Evolutionary conservation across 768 basidiomycete species (phyloP).

Genomic region (Dioszegia hungarica): DNA sequence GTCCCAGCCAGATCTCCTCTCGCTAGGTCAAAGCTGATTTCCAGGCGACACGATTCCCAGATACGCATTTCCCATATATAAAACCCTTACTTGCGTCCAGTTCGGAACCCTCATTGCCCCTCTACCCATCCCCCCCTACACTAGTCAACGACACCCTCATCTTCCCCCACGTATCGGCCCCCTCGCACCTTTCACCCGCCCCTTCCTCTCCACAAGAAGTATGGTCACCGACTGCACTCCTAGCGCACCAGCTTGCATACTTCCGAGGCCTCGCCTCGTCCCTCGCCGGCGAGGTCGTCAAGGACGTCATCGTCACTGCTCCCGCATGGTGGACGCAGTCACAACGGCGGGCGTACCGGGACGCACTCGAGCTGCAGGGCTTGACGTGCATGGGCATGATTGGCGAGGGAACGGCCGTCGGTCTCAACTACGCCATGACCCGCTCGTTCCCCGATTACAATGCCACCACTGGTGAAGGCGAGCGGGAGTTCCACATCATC

Average conservation of each 20-base stretch:
- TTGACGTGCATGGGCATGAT: constrained; percentile 75
- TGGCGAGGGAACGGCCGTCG: constrained; percentile 77
- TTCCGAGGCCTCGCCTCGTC: constrained; percentile 80
- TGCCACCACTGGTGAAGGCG: constrained; percentile 43
- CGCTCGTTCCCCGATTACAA: constrained; percentile 63
- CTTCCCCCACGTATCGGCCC: constrained; percentile 40
- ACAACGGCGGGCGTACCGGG: constrained; percentile 84
- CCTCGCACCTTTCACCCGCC: constrained; percentile 27
- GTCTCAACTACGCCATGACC: constrained; percentile 97
- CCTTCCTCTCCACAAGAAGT: constrained; percentile 42
- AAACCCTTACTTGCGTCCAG: constrained; percentile 69
- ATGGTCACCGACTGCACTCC: constrained; percentile 82
- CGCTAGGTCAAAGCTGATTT: constrained; percentile 4
- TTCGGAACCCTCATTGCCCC: constrained; percentile 17
- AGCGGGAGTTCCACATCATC: constrained; percentile 71
- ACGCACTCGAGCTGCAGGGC: constrained; percentile 88
- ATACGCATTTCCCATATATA: constrained; percentile 75
- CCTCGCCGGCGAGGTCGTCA: constrained; percentile 65
- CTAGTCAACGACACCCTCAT: constrained; percentile 30
- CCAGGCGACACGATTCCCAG: constrained; percentile 87
- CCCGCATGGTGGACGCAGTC: constrained; percentile 85
- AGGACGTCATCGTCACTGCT: constrained; percentile 81
- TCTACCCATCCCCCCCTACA: constrained; percentile 43
- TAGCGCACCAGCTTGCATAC: constrained; percentile 90
- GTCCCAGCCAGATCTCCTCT: constrained; percentile 41